Percentiles rank a stretch among this genome's conserved stretches.
Conservation (phyloP, 306 rosid species). For the Vachellia collinsii region DNA sequence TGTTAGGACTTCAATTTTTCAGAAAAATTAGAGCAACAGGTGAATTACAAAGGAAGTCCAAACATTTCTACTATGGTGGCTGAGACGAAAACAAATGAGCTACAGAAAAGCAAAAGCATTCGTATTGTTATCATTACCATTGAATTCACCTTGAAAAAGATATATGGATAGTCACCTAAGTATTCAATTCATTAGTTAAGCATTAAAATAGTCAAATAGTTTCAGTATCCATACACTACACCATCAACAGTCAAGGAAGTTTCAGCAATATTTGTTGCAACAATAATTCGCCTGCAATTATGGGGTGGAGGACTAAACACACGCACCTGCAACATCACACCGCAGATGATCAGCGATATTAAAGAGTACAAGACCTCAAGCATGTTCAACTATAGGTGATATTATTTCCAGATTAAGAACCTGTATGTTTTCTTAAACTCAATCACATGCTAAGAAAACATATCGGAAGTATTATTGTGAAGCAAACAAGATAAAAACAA, state of each 20-base stretch:
- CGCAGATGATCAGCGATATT: conserved; percentile 36
- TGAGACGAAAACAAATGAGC: conserved; percentile 27
- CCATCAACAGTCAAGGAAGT: conserved; percentile 99
- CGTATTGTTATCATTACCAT: not conserved
- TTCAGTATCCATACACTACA: conserved; percentile 78
- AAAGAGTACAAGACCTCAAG: conserved; percentile 27
- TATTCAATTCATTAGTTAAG: conserved; percentile 14
- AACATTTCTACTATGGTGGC: conserved; percentile 16
- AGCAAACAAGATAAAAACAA: conserved; percentile 32
- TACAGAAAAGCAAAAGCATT: conserved; percentile 14
- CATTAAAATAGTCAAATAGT: conserved; percentile 22
- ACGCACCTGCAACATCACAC: conserved; percentile 71
- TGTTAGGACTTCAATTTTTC: not conserved
- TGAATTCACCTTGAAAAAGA: not conserved
- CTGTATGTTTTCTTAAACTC: conserved; percentile 18
- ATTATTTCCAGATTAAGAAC: not conserved
- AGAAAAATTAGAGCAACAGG: not conserved
- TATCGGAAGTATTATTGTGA: conserved; percentile 15
- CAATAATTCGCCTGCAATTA: conserved; percentile 92
- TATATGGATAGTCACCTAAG: conserved; percentile 7
- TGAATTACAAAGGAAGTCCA: conserved; percentile 8
- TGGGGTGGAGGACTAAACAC: conserved; percentile 89
- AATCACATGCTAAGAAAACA: conserved; percentile 25
- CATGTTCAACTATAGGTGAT: not conserved
- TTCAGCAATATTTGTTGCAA: conserved; percentile 96